Base-by-base conservation (phyloP, 371 early-diverging fungal species). In the Mortierella sp. region DNA sequence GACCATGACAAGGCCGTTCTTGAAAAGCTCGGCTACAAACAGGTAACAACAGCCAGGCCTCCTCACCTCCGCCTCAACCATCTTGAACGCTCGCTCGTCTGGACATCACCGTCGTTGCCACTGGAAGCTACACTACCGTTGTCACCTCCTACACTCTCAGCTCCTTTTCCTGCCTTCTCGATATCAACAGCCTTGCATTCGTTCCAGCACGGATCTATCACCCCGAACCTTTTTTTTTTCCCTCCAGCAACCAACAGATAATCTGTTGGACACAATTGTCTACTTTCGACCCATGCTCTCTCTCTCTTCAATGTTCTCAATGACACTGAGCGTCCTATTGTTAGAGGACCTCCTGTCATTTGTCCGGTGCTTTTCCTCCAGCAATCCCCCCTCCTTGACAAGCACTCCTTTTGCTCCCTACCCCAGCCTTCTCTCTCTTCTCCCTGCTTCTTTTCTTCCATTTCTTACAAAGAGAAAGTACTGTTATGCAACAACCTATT, bases 1-100 rank as follows among this genome's bases (percentile, higher is more conserved):
- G 79, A 77, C 68, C 79, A 72, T 53, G 87, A 88, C 74, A 82
- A 84, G 43, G 83, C 83, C 45, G 70, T 87, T 37, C 75, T 87
- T 43, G 85, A 85, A 4, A 85, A 84, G 30, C 84, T 88, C 64
- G 88, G 88, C 57, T 88, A 88, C 68, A 88, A 88, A 61, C 88
- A 87, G 83, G 88, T 84, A 75, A 25, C 23, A 21, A 21, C 3
- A 56, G 12, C 28, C 21, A 30, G 47, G 16, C 53, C 11, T 25
- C 21, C 37, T 37, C 37, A 5, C 37, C 9, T 37, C 37, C 37
- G 18, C n/a, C 51, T 14, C 15, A 16, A 16, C 60, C 45, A 7
- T 29, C 29, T 57, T 19, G 30, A 30, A 37, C 37, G 9, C 30
- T 28, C 15, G 15, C 7, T 18, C 26, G 29, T 56, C 48, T 45